Percentiles rank a stretch among this genome's conserved stretches.
Evolutionary conservation across 805 yeast species (phyloP).

Genomic region (Jamesozyma piceae): DNA sequence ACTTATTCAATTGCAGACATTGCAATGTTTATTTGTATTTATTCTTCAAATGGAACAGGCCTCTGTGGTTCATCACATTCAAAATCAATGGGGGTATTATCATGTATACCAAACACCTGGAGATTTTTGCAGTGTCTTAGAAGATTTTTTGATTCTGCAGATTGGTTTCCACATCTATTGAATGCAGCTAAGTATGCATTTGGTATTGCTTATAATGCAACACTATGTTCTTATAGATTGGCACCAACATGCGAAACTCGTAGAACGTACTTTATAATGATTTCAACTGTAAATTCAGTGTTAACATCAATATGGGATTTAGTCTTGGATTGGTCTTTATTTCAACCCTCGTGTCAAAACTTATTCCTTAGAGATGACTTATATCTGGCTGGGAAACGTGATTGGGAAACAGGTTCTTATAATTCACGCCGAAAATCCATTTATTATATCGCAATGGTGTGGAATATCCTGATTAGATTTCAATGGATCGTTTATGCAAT

Average conservation of each 20-base stretch:
- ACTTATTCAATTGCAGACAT: constrained; percentile 82
- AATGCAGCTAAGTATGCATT: constrained; percentile 71
- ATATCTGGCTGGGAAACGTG: constrained; percentile 41
- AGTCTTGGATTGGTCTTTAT: constrained; percentile 90
- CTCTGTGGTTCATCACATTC: constrained; percentile 74
- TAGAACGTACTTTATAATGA: constrained; percentile 55
- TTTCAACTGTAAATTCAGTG: constrained; percentile 67
- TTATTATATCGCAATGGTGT: constrained; percentile 66
- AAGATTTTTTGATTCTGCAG: constrained; percentile 88
- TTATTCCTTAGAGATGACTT: constrained; percentile 61
- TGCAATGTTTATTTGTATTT: constrained; percentile 78
- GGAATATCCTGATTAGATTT: constrained; percentile 68
- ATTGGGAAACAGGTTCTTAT: constrained; percentile 30
- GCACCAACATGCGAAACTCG: constrained; percentile 26
- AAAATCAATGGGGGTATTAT: constrained; percentile 69
- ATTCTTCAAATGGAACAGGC: constrained; percentile 41
- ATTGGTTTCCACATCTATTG: constrained; percentile 92
- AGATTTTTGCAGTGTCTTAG: constrained; percentile 84
- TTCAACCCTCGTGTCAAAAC: constrained; percentile 51
- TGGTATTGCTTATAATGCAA: constrained; percentile 57
- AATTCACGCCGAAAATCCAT: constrained; percentile 30
- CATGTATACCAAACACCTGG: constrained; percentile 82
- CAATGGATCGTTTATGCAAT: constrained; percentile 89
- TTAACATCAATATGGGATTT: constrained; percentile 78
- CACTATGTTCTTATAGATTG: constrained; percentile 67